Percentiles rank a stretch among this genome's conserved stretches.
Conservation (phyloP, 768 basidiomycete genomes). For the Pleurotus salmoneostramineus region DNA sequence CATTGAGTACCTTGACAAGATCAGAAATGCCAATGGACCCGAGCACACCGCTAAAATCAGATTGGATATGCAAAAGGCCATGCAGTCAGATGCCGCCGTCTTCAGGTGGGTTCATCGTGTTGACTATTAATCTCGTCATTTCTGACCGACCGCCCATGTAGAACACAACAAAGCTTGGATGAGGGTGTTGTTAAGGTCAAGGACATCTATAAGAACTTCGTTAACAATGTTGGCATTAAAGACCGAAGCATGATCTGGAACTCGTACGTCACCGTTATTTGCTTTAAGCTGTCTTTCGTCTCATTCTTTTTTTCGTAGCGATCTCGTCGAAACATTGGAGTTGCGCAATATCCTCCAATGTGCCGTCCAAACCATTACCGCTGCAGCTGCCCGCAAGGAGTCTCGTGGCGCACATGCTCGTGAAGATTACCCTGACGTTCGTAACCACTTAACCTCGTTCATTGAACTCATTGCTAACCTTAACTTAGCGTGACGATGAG, state of each 20-base stretch:
- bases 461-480: background rate
- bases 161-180: slow-evolving; percentile 86
- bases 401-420: slow-evolving; percentile 98
- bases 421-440: slow-evolving; percentile 93
- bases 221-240: slow-evolving; percentile 87
- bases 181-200: slow-evolving; percentile 88
- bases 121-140: background rate
- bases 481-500: slow-evolving; percentile 80
- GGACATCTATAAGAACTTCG: slow-evolving; percentile 81
- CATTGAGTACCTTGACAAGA: slow-evolving; percentile 86
- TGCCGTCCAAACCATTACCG: slow-evolving; percentile 92
- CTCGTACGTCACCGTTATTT: slow-evolving; percentile 53
- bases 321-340: slow-evolving; percentile 95
- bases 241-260: slow-evolving; percentile 99
- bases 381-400: slow-evolving; percentile 92
- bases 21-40: slow-evolving; percentile 77
- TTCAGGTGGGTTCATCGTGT: slow-evolving; percentile 60
- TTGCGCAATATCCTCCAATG: slow-evolving; percentile 94
- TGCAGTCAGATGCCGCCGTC: slow-evolving; percentile 97
- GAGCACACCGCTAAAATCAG: slow-evolving; percentile 88
- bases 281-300: background rate
- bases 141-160: slow-evolving; percentile 20
- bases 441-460: slow-evolving; percentile 15
- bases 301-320: slow-evolving; percentile 40
- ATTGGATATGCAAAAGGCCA: slow-evolving; percentile 97